Base-by-base conservation (phyloP, 768 basidiomycete genomes). In the Auricularia auricula-judae region DNA sequence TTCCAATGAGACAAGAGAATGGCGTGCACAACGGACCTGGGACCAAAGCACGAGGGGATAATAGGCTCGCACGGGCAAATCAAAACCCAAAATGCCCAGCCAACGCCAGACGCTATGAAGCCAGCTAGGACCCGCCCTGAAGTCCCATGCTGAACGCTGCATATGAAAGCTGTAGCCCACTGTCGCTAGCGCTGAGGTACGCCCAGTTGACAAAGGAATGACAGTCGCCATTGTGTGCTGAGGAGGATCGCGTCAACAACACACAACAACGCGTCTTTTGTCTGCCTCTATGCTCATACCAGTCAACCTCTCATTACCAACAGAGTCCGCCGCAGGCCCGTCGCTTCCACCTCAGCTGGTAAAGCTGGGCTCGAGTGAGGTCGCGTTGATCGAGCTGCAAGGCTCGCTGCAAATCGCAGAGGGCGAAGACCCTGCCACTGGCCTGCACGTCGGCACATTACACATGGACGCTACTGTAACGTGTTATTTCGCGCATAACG, bases 381-480 rank as follows among this genome's bases (percentile, higher is more conserved):
- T 93, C 14, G 84, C 93, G 51, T 77, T 98, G 3, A 82, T 98
- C 63, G 94, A 98, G 70, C 79, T 97, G 3, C 95, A 98, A 74
- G 94, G 94, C 62, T 78, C 80, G 61, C 80, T 97, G 43, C 85
- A 88, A 56, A 70, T 72, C 54, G 85, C 88, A 36, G 88, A 90
- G 64, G 83, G 80, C 8, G 81, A 86, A 68, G 82, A 81, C 11
- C 56, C 23, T 14, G 29, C 56, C 43, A 80, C 86, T 34, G 88
- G 87, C 3, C 83, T 86, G 66, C 71, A 89, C n/a, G 84, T 96
- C 3, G 94, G 93, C n/a, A 86, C 78, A 67, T 74, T 97, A 11
- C 82, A 77, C 54, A 76, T 92, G 5, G 87, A 88, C 23, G 23
- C 23, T 62, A 82, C 82, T 5, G 74, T 64, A 65, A 4, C 66